These are phyloP conservation scores for Niveomyces coronatus DNA, from an alignment of 2,329 filamentous ascomycete species.

Conservation along the genomic window DNA sequence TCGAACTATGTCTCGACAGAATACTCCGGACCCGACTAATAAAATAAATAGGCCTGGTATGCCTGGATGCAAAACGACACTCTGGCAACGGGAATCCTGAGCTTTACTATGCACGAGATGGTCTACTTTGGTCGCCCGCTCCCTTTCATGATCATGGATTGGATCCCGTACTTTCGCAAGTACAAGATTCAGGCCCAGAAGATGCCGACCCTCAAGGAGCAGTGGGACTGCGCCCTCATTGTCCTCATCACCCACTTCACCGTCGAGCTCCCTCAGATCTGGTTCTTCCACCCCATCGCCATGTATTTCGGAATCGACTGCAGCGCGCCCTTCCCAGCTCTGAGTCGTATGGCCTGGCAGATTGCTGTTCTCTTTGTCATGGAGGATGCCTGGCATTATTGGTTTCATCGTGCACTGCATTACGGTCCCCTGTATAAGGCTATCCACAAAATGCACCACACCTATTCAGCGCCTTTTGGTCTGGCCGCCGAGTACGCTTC, in stretches of 20 bases:
- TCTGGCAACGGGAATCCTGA: slow-evolving; percentile 94
- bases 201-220: slow-evolving; percentile 83
- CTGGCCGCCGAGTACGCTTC: slow-evolving; percentile 96
- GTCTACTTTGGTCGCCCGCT: slow-evolving; percentile 89
- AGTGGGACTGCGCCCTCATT: slow-evolving; percentile 87
- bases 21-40: too few relatives aligned
- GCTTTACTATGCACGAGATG: slow-evolving; percentile 86
- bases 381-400: slow-evolving; percentile 98
- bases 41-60: slow-evolving; percentile 63
- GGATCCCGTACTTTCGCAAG: slow-evolving; percentile 75
- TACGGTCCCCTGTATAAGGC: slow-evolving; percentile 91
- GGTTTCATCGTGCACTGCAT: slow-evolving; percentile 85
- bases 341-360: slow-evolving; percentile 81
- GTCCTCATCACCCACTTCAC: slow-evolving; percentile 95
- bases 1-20: too few relatives aligned
- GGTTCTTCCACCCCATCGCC: slow-evolving; percentile 96
- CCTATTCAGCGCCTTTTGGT: slow-evolving; percentile 95
- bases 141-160: slow-evolving; percentile 88
- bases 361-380: slow-evolving; percentile 90
- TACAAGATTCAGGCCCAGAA: slow-evolving; percentile 93
- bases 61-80: slow-evolving; percentile 97
- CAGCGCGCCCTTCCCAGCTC: slow-evolving; percentile 76
- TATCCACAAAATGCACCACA: slow-evolving; percentile 98
- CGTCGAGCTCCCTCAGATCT: slow-evolving; percentile 96
- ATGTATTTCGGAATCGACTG: slow-evolving; percentile 85